phyloP scores from a whole-genome alignment of 768 basidiomycete species.

The Pholiota molesta region DNA sequence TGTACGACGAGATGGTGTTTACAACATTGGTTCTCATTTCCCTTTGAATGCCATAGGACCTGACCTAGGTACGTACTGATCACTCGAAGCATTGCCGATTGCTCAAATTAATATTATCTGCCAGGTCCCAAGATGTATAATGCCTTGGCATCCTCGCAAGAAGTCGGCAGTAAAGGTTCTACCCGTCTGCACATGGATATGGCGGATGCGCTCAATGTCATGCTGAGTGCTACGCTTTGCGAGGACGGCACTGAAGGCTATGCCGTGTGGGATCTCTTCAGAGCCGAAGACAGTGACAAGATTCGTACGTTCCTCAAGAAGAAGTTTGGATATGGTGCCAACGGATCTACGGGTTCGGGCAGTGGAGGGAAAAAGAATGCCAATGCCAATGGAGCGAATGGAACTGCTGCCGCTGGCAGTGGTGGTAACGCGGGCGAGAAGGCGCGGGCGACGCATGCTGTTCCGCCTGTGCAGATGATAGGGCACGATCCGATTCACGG shows the following conservation, averaged over 20 bases:
- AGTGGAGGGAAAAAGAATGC: background rate
- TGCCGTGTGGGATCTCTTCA: conserved; percentile 92
- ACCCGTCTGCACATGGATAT: conserved; percentile 94
- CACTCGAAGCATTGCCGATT: background rate
- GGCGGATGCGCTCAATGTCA: conserved; percentile 91
- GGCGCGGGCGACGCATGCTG: conserved; percentile 12
- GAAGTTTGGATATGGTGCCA: conserved; percentile 45
- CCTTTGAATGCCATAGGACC: conserved; percentile 78
- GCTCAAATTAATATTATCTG: conserved; percentile 8
- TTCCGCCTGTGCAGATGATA: conserved; percentile 37
- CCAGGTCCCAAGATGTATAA: conserved; percentile 95
- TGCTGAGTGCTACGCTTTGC: conserved; percentile 69
- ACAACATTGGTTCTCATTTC: conserved; percentile 90
- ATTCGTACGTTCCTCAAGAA: conserved; percentile 74
- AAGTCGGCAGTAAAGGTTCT: conserved; percentile 74
- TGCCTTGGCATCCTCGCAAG: conserved; percentile 74
- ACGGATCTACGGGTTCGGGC: conserved; percentile 1
- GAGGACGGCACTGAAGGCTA: conserved; percentile 70
- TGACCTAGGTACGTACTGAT: conserved; percentile 64
- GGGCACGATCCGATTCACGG: conserved; percentile 88
- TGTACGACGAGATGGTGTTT: conserved; percentile 86
- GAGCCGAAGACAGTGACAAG: conserved; percentile 78
- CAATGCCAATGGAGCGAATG: too few relatives aligned
- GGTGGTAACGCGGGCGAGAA: conserved; percentile 15
- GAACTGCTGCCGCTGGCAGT: background rate